Evolutionary conservation across 129 eudicot species (phyloP), one percentile per base, ranked within the genome.

Genomic region (Ambrosia artemisiifolia): DNA sequence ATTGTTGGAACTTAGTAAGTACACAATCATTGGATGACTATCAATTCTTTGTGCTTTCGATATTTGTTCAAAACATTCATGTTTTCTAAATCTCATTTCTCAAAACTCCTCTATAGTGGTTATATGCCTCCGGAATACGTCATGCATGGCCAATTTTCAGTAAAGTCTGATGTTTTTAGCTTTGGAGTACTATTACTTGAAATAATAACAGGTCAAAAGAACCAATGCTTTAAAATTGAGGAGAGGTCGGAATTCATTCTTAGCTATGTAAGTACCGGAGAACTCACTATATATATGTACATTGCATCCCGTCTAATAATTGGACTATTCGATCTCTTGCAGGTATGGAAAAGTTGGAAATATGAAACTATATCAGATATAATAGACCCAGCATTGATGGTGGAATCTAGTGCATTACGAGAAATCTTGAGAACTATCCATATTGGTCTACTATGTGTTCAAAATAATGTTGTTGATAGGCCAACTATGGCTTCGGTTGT

Each of bases 1-100:
- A 17, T 71, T 19, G 85, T 60, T 40, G 85, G 85, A 20, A 81
- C 85, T 57, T 76, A 55, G 85, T 81, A 76, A 81, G 85, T 46
- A 47, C 33, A 28, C 2, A 4, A 61, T 43, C 42, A 12, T 13
- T 14, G 42, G 7, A 24, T 20, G 1, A 16, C 43, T 18, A 66
- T 36, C 34, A 54, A 54, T 18, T 3, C 3, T 6, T 18, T 54
- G 30, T 8, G 60, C 2, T 11, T 53, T 53, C 3, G 1, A 53
- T 40, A 65, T 11, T 40, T 3, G 17, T 43, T 17, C 2, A 3
- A 7, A 8, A 4, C 14, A 16, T 44, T 13, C 10, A 17, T 24
- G 4, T 18, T 54, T 6, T 2, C 32, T 54, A 54, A 54, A 34
- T 20, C 28, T 18, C 28, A 3, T 28, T 19, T 53, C 30, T 51